Evolutionary conservation across 805 yeast species (phyloP), one percentile per base, ranked within the genome.

Genomic region (Candida mattraensis): DNA sequence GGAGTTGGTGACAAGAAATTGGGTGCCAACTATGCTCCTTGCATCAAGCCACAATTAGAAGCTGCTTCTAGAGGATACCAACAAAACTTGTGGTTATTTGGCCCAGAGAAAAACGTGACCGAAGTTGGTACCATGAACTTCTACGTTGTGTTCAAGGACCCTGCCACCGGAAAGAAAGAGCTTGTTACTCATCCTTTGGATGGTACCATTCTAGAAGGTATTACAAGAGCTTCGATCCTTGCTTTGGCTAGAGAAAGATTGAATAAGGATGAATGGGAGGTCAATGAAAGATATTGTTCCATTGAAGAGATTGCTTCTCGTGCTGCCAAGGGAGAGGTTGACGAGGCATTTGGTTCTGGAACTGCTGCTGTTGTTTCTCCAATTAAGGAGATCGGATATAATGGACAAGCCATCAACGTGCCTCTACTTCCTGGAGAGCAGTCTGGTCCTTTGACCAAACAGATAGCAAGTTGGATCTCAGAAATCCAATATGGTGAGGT

Each of bases 71-170:
- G 89, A 64, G 99, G 99, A 28, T 89, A 79, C 71, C 95, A 87
- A 63, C 98, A 93, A 68, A 91, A 91, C 72, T 70, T 91, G 61
- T 91, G 98, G 99, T 72, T 91, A 54, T 91, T 91, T 54, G 96
- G 96, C 44, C 87, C 84, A 39, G 91, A 91, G 60, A 73, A 76
- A 26, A 78, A 80, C 53, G 78, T 91, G 54, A 91, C 98, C 50
- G 98, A 91, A 70, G 98, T 87, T 39, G 99, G 99, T 49, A 88
- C 98, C 40, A 93, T 91, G 98, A 91, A 91, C 66, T 91, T 76
- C 28, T 91, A 93, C 69, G 80, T 85, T 54, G 96, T 79, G 21
- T 87, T 91, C 72, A 68, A 83, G 63, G 76, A 84, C 61, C 60
- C 75, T n/a, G 65, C 64, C 28, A 74, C 82, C 23, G 97, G 96